Evolutionary conservation across 495 filamentous ascomycete genomes (phyloP).

Genomic region (Trichoderma parareesei): DNA sequence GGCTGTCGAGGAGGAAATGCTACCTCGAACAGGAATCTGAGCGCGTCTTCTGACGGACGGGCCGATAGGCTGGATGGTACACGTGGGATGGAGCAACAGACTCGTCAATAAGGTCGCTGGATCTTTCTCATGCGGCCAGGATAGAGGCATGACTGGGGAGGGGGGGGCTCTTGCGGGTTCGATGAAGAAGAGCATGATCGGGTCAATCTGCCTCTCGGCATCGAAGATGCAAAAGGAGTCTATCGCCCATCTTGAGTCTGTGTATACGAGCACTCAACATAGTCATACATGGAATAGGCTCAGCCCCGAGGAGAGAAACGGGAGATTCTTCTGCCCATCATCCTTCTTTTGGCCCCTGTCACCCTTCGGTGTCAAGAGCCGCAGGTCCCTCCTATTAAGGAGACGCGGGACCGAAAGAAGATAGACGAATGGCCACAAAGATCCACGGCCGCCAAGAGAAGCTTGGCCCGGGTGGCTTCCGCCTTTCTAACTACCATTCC

Average conservation of each 20-base stretch:
- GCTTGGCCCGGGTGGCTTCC: constrained; percentile 6
- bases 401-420: neutral
- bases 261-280: neutral
- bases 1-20: neutral
- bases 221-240: neutral
- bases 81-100: neutral
- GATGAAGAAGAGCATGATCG: neutral
- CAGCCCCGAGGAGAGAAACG: neutral
- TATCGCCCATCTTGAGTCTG: no score
- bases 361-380: no score
- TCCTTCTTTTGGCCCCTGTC: neutral
- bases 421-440: neutral
- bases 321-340: neutral
- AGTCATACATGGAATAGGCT: neutral
- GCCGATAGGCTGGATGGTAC: constrained; percentile 9
- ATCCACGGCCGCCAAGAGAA: neutral
- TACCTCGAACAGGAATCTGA: constrained; percentile 8
- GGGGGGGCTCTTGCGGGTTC: no score
- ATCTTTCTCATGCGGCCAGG: neutral
- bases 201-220: neutral
- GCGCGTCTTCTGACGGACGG: constrained; percentile 7
- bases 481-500: no score
- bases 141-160: neutral
- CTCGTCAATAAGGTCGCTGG: neutral
- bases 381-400: neutral